Conservation (phyloP, 208 protist species). For the Wallacemonas sp. region DNA sequence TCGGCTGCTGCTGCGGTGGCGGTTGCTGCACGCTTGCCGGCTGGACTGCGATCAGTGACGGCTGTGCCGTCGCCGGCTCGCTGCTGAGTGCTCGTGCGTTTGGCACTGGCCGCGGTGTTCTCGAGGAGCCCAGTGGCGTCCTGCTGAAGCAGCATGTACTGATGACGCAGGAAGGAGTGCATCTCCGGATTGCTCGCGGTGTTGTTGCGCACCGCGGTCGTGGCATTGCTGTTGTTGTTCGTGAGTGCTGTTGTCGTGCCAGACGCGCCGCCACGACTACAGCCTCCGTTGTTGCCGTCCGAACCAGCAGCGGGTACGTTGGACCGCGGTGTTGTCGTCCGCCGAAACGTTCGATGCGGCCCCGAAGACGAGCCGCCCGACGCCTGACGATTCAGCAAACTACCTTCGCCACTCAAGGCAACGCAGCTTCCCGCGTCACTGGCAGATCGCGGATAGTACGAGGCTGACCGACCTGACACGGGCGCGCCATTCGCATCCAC, state of each 20-base stretch:
- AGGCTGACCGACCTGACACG: not conserved
- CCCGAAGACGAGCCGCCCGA: conserved; percentile 7
- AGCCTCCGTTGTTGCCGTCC: too few species aligned
- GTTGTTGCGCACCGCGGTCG: not conserved
- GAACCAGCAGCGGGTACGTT: too few species aligned
- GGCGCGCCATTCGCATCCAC: conserved; percentile 1
- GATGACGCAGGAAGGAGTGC: conserved; percentile 33
- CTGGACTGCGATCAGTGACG: not conserved
- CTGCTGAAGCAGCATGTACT: conserved; percentile 41
- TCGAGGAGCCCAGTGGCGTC: conserved; percentile 16
- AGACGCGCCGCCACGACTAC: too few species aligned
- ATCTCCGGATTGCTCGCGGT: conserved; percentile 19
- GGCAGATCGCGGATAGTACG: too few species aligned
- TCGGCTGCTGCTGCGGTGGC: not conserved
- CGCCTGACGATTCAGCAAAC: not conserved
- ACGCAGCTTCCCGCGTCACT: too few species aligned
- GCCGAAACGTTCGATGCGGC: conserved; percentile 8
- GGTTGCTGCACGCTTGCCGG: not conserved
- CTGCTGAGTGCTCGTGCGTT: conserved; percentile 1
- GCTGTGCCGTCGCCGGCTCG: not conserved
- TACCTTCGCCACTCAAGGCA: conserved; percentile 4
- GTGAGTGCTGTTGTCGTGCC: not conserved
- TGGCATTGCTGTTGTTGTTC: not conserved
- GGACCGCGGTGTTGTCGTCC: not conserved
- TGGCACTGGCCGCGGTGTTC: not conserved